These are phyloP conservation scores for Tetrapisispora taiwanensis DNA, from an alignment of 805 yeast genomes.

Conservation along the genomic window DNA sequence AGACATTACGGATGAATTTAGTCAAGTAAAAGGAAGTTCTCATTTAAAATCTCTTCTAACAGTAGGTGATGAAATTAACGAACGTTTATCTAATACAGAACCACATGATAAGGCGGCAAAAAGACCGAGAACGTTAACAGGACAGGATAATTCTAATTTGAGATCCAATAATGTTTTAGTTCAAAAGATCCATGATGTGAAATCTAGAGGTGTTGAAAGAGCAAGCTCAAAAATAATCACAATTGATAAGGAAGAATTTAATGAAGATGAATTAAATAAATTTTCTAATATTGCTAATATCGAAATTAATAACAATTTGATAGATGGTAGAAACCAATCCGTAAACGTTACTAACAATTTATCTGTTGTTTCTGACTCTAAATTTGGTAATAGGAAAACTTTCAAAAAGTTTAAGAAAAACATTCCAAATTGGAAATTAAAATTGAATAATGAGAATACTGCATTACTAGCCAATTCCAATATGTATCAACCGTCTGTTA, in stretches of 20 bases:
- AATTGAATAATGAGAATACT: neutral
- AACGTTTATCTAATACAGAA: neutral
- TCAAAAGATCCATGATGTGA: slow-evolving; percentile 28
- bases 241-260: slow-evolving; percentile 21
- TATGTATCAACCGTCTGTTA: too few species aligned
- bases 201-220: slow-evolving; percentile 22
- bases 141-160: neutral
- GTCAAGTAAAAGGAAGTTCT: too few species aligned
- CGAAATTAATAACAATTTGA: slow-evolving; percentile 12
- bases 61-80: neutral
- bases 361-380: too few species aligned
- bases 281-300: slow-evolving; percentile 31
- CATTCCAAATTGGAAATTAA: slow-evolving; percentile 12
- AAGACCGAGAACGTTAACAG: neutral
- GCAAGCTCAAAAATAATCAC: slow-evolving; percentile 19
- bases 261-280: slow-evolving; percentile 24
- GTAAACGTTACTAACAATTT: too few species aligned
- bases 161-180: slow-evolving; percentile 8
- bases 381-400: slow-evolving; percentile 23
- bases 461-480: too few species aligned
- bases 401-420: slow-evolving; percentile 33
- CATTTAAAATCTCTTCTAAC: too few species aligned
- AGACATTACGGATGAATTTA: too few species aligned
- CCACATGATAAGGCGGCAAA: too few species aligned
- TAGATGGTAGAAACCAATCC: too few species aligned